phyloP scores from a whole-genome alignment of 768 basidiomycete species.

The Leccinum rimulosum region DNA sequence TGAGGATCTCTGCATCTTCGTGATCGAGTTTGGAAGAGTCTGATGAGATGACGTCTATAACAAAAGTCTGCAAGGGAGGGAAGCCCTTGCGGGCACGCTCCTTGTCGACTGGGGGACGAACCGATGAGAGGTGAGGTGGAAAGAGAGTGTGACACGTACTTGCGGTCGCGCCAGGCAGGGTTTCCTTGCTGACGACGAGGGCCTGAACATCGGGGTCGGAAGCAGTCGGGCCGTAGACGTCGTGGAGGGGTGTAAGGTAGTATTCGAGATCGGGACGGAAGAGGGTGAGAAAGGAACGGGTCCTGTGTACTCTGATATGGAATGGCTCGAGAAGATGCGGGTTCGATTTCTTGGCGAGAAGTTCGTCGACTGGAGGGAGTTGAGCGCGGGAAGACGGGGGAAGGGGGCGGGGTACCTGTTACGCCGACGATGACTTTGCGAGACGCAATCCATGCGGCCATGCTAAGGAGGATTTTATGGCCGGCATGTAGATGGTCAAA shows the following conservation, averaged over 20 bases:
- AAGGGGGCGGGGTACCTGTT: constrained; percentile 51
- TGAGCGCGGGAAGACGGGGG: constrained; percentile 9
- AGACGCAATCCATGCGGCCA: constrained; percentile 80
- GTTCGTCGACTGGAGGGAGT: constrained; percentile 53
- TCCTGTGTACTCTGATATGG: constrained; percentile 48
- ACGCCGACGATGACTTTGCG: constrained; percentile 88
- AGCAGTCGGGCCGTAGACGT: constrained; percentile 91
- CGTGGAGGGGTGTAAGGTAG: constrained; percentile 71
- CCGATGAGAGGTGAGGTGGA: not conserved
- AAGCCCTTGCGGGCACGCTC: constrained; percentile 55
- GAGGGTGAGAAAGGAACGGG: constrained; percentile 66
- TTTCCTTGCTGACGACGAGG: constrained; percentile 90
- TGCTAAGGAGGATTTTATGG: constrained; percentile 94
- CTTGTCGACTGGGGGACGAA: constrained; percentile 51
- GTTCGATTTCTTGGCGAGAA: constrained; percentile 72
- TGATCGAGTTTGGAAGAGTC: constrained; percentile 55
- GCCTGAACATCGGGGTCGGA: constrained; percentile 88
- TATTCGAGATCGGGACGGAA: constrained; percentile 66
- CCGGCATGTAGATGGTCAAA: constrained; percentile 98
- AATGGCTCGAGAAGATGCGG: constrained; percentile 66
- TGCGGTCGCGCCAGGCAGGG: constrained; percentile 66
- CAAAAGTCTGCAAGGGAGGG: constrained; percentile 60
- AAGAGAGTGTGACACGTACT: constrained; percentile 43
- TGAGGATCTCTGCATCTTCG: constrained; percentile 66
- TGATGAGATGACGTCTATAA: constrained; percentile 89